Conservation (phyloP, 2,329 filamentous ascomycete genomes). For the Colletotrichum lini region DNA sequence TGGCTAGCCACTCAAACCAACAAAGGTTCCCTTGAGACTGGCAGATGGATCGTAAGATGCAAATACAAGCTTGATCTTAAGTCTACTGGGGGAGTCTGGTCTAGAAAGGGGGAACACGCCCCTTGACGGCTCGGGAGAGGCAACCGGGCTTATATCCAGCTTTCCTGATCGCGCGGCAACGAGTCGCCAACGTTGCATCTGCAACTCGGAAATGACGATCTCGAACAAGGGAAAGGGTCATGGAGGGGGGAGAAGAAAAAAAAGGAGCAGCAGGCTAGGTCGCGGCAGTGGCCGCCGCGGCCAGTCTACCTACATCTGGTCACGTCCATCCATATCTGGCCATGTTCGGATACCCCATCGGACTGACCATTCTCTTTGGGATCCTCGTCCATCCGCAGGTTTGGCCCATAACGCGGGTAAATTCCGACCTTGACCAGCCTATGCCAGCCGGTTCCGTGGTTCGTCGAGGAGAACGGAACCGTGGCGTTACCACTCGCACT, state of each 20-base stretch:
- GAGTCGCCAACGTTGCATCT: slow-evolving; percentile 22
- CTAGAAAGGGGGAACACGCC: neutral
- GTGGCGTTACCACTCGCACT: too few relatives aligned
- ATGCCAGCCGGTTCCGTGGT: too few relatives aligned
- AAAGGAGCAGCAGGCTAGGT: slow-evolving; percentile 3
- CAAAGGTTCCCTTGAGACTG: slow-evolving; percentile 21
- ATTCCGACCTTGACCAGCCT: slow-evolving; percentile 22
- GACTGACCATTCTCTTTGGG: too few relatives aligned
- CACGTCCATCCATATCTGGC: slow-evolving; percentile 36
- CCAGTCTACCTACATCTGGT: slow-evolving; percentile 21
- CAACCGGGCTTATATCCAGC: slow-evolving; percentile 34
- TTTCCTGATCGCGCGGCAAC: slow-evolving; percentile 1
- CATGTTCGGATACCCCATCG: slow-evolving; percentile 22
- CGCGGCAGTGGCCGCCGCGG: slow-evolving; percentile 22
- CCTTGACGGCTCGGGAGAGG: slow-evolving; percentile 22
- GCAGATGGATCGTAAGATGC: slow-evolving; percentile 18
- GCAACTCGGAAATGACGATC: slow-evolving; percentile 35
- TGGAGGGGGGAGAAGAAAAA: neutral
- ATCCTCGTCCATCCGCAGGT: too few relatives aligned
- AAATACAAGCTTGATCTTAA: slow-evolving; percentile 5
- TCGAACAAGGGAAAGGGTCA: slow-evolving; percentile 18
- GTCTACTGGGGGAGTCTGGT: too few relatives aligned
- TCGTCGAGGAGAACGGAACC: too few relatives aligned
- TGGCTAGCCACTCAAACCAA: neutral
- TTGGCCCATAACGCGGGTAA: slow-evolving; percentile 17